phyloP scores from a whole-genome alignment of 2,329 filamentous ascomycete species.

The Colletotrichum tropicale region DNA sequence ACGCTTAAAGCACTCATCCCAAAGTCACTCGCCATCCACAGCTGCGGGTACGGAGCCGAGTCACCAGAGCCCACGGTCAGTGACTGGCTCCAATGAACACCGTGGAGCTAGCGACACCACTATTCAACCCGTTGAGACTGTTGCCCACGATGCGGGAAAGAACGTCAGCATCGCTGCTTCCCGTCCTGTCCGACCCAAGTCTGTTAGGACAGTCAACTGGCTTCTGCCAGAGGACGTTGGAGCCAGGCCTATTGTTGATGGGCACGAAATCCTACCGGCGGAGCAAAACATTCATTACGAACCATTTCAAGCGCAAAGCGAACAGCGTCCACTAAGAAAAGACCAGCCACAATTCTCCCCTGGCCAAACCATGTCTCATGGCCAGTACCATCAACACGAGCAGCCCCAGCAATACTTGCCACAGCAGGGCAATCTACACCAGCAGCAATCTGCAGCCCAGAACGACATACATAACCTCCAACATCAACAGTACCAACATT shows the following conservation, averaged over 20 bases:
- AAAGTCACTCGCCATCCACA: slow-evolving; percentile 14
- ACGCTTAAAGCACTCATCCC: not conserved
- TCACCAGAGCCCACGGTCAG: slow-evolving; percentile 36
- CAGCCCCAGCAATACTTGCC: not conserved
- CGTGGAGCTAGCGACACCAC: slow-evolving; percentile 29
- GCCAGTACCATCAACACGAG: not conserved
- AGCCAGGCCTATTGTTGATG: not conserved
- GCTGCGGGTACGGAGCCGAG: slow-evolving; percentile 6
- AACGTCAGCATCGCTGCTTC: not conserved
- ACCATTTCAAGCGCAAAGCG: not conserved
- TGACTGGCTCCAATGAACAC: slow-evolving; percentile 13
- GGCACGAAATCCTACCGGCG: not conserved
- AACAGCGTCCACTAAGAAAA: not conserved
- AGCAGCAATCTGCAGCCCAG: not conserved
- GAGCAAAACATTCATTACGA: not conserved
- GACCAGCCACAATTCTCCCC: not conserved
- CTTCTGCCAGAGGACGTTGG: not conserved
- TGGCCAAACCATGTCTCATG: not conserved
- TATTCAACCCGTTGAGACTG: slow-evolving; percentile 23
- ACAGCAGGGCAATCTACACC: not conserved
- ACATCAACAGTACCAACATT: not conserved
- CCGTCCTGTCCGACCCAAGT: not conserved
- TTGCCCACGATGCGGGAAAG: not conserved
- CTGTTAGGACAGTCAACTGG: slow-evolving; percentile 7
- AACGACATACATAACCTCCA: not conserved